These are phyloP conservation scores for Tolypocladium tundrense DNA, from an alignment of 2,329 filamentous ascomycete species.

Conservation along the genomic window DNA sequence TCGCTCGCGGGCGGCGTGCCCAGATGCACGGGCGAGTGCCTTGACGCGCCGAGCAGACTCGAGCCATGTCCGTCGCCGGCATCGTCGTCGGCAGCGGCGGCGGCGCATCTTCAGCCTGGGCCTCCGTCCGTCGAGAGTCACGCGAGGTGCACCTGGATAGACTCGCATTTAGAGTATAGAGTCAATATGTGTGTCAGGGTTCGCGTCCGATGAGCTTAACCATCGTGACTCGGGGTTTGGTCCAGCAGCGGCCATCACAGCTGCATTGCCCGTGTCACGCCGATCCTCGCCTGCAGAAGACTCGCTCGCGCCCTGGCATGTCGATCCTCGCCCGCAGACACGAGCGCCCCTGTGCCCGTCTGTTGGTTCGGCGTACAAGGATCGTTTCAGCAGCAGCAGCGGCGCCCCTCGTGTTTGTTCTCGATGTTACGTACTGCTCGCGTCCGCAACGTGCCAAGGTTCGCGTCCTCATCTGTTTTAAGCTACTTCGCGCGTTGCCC, in stretches of 20 bases:
- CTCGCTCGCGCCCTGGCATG: too few species aligned
- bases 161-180: too few species aligned
- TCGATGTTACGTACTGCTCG: too few species aligned
- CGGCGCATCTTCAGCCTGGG: background rate
- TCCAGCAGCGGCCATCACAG: too few species aligned
- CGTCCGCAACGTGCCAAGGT: background rate
- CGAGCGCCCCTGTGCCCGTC: too few species aligned
- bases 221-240: background rate
- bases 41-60: constrained; percentile 38
- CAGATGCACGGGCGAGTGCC: constrained; percentile 48
- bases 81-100: constrained; percentile 1
- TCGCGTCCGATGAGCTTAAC: background rate
- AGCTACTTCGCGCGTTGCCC: background rate
- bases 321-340: too few species aligned
- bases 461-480: background rate
- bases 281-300: too few species aligned
- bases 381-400: too few species aligned
- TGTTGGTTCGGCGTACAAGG: too few species aligned
- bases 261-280: background rate
- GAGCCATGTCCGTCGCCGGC: background rate
- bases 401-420: too few species aligned
- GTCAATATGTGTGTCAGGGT: background rate
- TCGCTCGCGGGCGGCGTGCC: constrained; percentile 13
- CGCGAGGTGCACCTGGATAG: too few species aligned
- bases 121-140: too few species aligned